Evolutionary conservation across 1,284 basidiomycete species (phyloP).

Genomic region (Cryptococcus floricola): DNA sequence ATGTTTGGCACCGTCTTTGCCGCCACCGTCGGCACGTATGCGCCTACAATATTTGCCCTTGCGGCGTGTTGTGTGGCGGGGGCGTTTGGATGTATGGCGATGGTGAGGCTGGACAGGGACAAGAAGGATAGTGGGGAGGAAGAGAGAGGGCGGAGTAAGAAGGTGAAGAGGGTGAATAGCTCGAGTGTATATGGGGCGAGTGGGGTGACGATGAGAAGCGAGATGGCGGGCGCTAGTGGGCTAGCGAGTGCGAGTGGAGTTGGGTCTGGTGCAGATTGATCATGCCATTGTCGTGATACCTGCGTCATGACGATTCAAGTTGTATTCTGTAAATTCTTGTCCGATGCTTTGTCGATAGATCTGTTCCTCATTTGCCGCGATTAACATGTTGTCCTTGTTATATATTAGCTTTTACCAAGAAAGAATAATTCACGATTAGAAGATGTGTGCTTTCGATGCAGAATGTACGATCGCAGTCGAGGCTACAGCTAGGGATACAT

Average conservation of each 20-base stretch:
- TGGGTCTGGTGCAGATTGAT: not conserved
- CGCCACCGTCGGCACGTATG: conserved; percentile 35
- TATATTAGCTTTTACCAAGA: not conserved
- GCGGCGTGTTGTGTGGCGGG: conserved; percentile 24
- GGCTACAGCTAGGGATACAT: not conserved
- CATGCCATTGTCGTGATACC: not conserved
- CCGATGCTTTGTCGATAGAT: not conserved
- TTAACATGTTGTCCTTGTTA: too few relatives aligned
- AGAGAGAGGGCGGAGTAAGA: conserved; percentile 28
- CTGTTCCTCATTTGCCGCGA: too few relatives aligned
- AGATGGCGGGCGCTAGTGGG: not conserved
- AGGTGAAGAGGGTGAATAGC: conserved; percentile 6
- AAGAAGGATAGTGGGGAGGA: conserved; percentile 1
- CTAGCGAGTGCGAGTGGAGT: not conserved
- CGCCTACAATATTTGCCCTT: conserved; percentile 40
- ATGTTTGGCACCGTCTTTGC: conserved; percentile 42
- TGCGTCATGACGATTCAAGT: not conserved
- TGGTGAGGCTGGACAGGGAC: conserved; percentile 22
- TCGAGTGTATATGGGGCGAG: not conserved
- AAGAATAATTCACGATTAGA: not conserved
- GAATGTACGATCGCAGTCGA: not conserved
- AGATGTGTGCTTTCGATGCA: not conserved
- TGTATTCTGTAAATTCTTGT: not conserved
- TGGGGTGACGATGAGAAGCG: not conserved
- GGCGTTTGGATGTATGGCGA: conserved; percentile 20